Base-by-base conservation (phyloP, 164 flowering plant genomes). In the Warburgia ugandensis region DNA sequence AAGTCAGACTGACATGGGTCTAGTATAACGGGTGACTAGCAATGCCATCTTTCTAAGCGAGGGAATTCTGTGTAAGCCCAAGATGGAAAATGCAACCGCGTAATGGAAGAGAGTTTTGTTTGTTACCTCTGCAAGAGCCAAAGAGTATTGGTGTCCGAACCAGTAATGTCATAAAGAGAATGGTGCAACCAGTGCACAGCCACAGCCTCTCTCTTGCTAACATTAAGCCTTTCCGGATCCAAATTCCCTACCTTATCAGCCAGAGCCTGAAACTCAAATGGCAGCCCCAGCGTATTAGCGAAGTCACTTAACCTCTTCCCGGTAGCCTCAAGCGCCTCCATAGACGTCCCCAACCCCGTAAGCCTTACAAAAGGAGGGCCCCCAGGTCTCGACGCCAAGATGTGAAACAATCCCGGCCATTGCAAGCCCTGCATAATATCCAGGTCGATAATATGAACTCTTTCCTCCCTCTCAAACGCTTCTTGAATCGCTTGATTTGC, bases 171-270 rank as follows among this genome's bases (percentile, higher is more conserved):
- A 54, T 88, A 94, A 39, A 92, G 85, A 0, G 96, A 88, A 65
- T 92, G 99, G 63, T 88, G 97, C 66, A 89, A 58, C 94, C 95
- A 89, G 53, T 89, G 96, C 7, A 94, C 99, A 11, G 97, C 99
- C 2, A 94, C 87, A 47, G 95, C 95, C 52, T 94, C 99, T 58
- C 87, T 73, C 61, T 81, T 79, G 61, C 82, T 81, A n/a, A 86
- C 73, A 30, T 77, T 77, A 46, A 94, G 69, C 64, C 68, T 75
- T 45, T 89, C 91, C 6, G 77, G 74, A 16, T 81, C 89, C 53
- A 94, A 58, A 31, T 84, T 81, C 25, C 97, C 99, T 2, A 78
- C 81, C 56, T 79, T 94, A 32, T 84, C 97, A 4, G 91, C 99
- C 25, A 94, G 71, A 0, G 94, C 84, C 3, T 60, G 48, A 62